Conservation (phyloP, 805 yeast genomes). For the Nadsonia fulvescens region DNA sequence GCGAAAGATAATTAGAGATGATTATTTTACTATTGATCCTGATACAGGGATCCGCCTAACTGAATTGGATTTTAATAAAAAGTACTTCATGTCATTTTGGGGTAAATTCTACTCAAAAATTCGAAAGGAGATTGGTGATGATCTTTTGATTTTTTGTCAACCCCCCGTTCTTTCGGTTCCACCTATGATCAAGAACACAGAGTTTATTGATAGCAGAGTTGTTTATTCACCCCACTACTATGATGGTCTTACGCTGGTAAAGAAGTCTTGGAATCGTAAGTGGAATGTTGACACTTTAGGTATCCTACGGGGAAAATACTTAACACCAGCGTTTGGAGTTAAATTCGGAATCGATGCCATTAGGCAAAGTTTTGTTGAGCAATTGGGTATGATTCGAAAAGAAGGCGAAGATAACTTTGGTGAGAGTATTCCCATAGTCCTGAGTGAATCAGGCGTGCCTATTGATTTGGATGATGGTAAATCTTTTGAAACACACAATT, state of each 20-base stretch:
- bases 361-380: constrained; percentile 48
- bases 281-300: constrained; percentile 82
- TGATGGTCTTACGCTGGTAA: constrained; percentile 83
- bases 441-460: constrained; percentile 90
- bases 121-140: constrained; percentile 27
- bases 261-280: constrained; percentile 62
- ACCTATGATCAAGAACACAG: constrained; percentile 36
- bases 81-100: constrained; percentile 45
- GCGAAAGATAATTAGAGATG: constrained; percentile 24
- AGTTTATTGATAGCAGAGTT: constrained; percentile 42
- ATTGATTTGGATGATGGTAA: constrained; percentile 73
- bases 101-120: constrained; percentile 27
- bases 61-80: constrained; percentile 39
- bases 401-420: constrained; percentile 51
- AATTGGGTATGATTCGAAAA: constrained; percentile 39
- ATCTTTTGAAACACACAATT: constrained; percentile 46
- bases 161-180: constrained; percentile 71
- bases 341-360: constrained; percentile 56
- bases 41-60: constrained; percentile 26
- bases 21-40: constrained; percentile 26
- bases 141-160: constrained; percentile 47
- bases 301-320: constrained; percentile 54
- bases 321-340: constrained; percentile 52
- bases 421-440: constrained; percentile 40
- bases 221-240: constrained; percentile 75